Percentiles rank a stretch among this genome's conserved stretches.
Evolutionary conservation across 306 rosid genomes (phyloP).

Genomic region (Sechiopsis laciniata): DNA sequence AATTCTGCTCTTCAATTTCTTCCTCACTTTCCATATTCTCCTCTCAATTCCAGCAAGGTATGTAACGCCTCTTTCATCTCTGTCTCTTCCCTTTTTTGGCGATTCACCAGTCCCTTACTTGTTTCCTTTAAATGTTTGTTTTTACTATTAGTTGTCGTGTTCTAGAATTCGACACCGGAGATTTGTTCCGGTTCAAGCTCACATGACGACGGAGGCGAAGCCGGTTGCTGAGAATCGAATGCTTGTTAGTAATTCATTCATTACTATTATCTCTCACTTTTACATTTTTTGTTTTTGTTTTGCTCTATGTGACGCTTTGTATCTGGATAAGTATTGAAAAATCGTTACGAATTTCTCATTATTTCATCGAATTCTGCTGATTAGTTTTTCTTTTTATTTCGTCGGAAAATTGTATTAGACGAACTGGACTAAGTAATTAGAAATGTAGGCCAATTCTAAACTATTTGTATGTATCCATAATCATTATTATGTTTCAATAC

Average conservation of each 20-base stretch:
- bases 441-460: too few species aligned
- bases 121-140: neutral
- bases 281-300: neutral
- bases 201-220: constrained; percentile 60
- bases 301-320: too few species aligned
- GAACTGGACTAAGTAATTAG: too few species aligned
- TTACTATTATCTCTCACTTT: constrained; percentile 4
- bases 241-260: constrained; percentile 58
- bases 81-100: neutral
- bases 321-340: too few species aligned
- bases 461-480: too few species aligned
- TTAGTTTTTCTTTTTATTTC: neutral
- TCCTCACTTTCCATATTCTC: constrained; percentile 11
- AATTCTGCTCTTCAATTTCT: neutral
- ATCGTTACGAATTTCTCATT: too few species aligned
- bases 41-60: constrained; percentile 25
- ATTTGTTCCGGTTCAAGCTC: constrained; percentile 34
- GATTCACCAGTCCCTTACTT: constrained; percentile 1
- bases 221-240: constrained; percentile 53
- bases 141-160: constrained; percentile 36
- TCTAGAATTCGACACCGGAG: constrained; percentile 36
- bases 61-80: neutral
- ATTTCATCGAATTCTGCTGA: neutral
- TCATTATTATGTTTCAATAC: too few species aligned
- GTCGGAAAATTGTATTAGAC: too few species aligned